phyloP scores from a whole-genome alignment of 208 protist species.

The Leishmania tropica region DNA sequence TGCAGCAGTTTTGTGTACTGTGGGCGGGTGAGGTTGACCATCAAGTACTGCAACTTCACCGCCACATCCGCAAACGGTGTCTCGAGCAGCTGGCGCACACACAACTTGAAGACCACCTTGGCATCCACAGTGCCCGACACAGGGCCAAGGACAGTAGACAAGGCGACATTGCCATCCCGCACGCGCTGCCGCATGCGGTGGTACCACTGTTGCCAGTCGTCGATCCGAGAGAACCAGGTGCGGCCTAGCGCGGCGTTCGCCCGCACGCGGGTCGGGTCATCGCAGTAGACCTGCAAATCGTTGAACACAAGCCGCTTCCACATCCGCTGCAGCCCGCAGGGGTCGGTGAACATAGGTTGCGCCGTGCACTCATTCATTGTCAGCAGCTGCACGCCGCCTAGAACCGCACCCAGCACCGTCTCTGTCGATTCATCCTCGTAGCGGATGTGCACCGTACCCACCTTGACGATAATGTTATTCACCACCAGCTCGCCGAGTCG shows the following conservation, averaged over 20 bases:
- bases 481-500: constrained; percentile 82
- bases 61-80: constrained; percentile 68
- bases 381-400: constrained; percentile 76
- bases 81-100: constrained; percentile 49
- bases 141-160: constrained; percentile 83
- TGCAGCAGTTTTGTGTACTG: constrained; percentile 81
- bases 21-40: constrained; percentile 63
- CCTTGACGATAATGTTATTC: constrained; percentile 90
- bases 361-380: constrained; percentile 74
- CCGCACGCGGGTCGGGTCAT: constrained; percentile 52
- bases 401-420: constrained; percentile 69
- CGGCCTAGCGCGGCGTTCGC: constrained; percentile 25
- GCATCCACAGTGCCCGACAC: constrained; percentile 68
- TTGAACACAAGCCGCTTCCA: constrained; percentile 76
- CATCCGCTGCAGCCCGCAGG: constrained; percentile 51
- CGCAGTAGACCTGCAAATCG: constrained; percentile 86
- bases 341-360: constrained; percentile 77
- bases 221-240: constrained; percentile 51
- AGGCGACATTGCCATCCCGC: constrained; percentile 52
- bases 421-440: constrained; percentile 75
- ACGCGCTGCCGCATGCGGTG: constrained; percentile 73
- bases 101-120: constrained; percentile 74
- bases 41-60: constrained; percentile 63
- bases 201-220: constrained; percentile 71
- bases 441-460: constrained; percentile 82